Evolutionary conservation across 2,329 filamentous ascomycete genomes (phyloP).

Genomic region (Diplodia scrobiculata): DNA sequence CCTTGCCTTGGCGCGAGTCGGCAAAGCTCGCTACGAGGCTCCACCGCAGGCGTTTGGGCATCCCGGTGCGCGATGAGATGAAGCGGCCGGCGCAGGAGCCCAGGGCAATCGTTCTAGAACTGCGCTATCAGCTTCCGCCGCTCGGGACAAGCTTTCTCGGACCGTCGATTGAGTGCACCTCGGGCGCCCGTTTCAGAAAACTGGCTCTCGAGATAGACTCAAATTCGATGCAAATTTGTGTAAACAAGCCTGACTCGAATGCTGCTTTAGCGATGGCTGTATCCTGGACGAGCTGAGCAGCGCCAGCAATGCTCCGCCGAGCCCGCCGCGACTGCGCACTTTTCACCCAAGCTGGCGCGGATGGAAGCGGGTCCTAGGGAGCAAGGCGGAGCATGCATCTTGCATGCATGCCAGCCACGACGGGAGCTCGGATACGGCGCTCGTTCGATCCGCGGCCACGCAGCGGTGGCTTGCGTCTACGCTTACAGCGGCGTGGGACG

Average conservation of each 20-base stretch:
- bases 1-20: neutral
- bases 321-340: neutral
- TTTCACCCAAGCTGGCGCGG: neutral
- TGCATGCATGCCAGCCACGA: no score
- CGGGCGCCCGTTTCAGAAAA: constrained; percentile 24
- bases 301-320: neutral
- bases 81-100: constrained; percentile 14
- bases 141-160: constrained; percentile 16
- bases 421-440: constrained; percentile 12
- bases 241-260: constrained; percentile 10
- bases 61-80: neutral
- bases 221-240: constrained; percentile 7
- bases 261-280: neutral
- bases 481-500: neutral
- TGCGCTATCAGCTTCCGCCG: constrained; percentile 5
- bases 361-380: neutral
- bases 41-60: constrained; percentile 11
- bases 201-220: constrained; percentile 10
- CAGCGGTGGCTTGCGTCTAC: constrained; percentile 1
- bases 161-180: constrained; percentile 11
- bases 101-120: constrained; percentile 23
- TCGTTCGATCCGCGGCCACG: neutral
- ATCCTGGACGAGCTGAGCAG: neutral
- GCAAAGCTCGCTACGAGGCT: neutral
- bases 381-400: constrained; percentile 11